A percentile compares a stretch with the other conserved stretches of the same genome.
Evolutionary conservation across 2,329 filamentous ascomycete genomes (phyloP).

Genomic region (Zalaria sp.): DNA sequence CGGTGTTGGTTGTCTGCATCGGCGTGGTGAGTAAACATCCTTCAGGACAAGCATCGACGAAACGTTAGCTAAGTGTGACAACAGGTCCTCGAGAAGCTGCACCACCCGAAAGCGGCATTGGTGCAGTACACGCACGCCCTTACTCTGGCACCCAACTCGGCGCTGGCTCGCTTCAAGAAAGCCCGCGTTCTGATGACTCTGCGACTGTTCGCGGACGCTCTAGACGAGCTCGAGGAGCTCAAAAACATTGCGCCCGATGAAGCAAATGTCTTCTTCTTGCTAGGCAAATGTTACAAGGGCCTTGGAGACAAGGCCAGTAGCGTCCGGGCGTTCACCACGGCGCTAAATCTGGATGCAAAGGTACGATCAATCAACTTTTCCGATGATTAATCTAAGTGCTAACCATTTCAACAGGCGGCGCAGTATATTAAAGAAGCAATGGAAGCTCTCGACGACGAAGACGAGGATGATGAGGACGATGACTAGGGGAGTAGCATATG

Average conservation of each 20-base stretch:
- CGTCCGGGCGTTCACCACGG: constrained; percentile 89
- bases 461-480: constrained; percentile 47
- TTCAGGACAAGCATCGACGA: constrained; percentile 78
- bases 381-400: constrained; percentile 3
- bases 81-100: constrained; percentile 63
- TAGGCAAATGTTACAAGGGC: constrained; percentile 61
- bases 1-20: constrained; percentile 83
- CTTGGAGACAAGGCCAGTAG: constrained; percentile 51
- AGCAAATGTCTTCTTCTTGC: constrained; percentile 86
- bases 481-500: constrained; percentile 6
- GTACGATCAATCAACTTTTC: constrained; percentile 34
- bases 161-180: constrained; percentile 84
- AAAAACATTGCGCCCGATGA: constrained; percentile 89
- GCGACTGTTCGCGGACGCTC: constrained; percentile 52
- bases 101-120: constrained; percentile 65
- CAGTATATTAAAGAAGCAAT: constrained; percentile 94
- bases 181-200: constrained; percentile 74
- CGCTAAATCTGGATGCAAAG: constrained; percentile 91
- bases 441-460: constrained; percentile 73
- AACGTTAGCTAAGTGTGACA: constrained; percentile 70
- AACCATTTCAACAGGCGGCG: constrained; percentile 49
- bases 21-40: constrained; percentile 51
- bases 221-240: constrained; percentile 72
- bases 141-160: constrained; percentile 64
- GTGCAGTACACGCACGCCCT: constrained; percentile 72